Base-by-base conservation (phyloP, 257 asterid species). In the Fraxinus quadrangulata region DNA sequence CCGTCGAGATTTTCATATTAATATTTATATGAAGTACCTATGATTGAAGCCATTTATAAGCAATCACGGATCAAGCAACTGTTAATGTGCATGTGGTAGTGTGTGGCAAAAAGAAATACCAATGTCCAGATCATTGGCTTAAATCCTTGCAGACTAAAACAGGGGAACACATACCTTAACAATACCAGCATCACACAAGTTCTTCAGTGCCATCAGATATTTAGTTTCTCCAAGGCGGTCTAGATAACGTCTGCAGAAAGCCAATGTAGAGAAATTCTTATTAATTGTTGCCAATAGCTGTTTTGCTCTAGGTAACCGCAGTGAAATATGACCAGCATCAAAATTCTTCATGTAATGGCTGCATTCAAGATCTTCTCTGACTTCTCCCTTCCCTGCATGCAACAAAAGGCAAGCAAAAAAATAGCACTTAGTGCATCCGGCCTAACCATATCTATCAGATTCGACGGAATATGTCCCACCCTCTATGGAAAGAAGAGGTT, bases 291-390 rank as follows among this genome's bases (percentile, higher is more conserved):
- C 92, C 88, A 96, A 83, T 30, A 96, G 92, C 77, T 86, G 97
- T 78, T 93, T 96, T 47, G 99, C 94, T 88, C 97, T 86, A 37
- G 99, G 98, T 76, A 96, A 80, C 81, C 99, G 86, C 79, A 96
- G 86, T 8, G 99, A 97, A 45, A 92, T 78, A 79, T 96, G 98
- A 39, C 99, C 99, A 65, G 81, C 96, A 66, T 96, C 97, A 83
- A 96, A 93, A 76, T 90, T 93, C 90, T 96, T 96, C 99, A 93
- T 96, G 89, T 96, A 96, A 86, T 92, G 97, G 84, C 99, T 93
- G 95, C 98, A 93, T 80, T 96, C 98, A 16, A 96, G 89, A 86
- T 96, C 98, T 88, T 96, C 99, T 87, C 99, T 83, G 23, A 96
- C 98, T 63, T 87, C 87, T 80, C 98, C 99, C 81, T 93, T 96